phyloP scores from a whole-genome alignment of 768 basidiomycete genomes.

The Grammothele lineata region DNA sequence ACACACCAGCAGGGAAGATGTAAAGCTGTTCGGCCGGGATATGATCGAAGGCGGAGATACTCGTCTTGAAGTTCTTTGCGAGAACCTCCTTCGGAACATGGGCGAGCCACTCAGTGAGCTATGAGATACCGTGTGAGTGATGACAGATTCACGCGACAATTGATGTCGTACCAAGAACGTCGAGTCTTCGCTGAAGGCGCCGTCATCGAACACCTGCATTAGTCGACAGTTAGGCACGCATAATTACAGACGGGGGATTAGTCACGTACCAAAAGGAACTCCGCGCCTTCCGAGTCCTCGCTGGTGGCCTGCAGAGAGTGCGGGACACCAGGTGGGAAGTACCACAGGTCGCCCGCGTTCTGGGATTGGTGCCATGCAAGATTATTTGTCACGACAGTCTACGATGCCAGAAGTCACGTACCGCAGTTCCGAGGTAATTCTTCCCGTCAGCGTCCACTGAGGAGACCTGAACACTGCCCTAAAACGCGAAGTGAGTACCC shows the following conservation, averaged over 20 bases:
- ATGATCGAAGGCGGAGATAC: slow-evolving; percentile 45
- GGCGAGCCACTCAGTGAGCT: slow-evolving; percentile 61
- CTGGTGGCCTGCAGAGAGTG: slow-evolving; percentile 50
- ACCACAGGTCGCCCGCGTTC: slow-evolving; percentile 50
- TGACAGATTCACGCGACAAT: slow-evolving; percentile 7
- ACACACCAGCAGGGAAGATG: slow-evolving; percentile 44
- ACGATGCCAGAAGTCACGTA: background rate
- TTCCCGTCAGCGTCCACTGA: slow-evolving; percentile 46
- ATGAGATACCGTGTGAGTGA: slow-evolving; percentile 4
- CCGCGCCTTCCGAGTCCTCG: slow-evolving; percentile 38
- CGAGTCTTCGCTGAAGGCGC: slow-evolving; percentile 49
- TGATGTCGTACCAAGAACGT: slow-evolving; percentile 35
- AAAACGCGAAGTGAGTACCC: background rate
- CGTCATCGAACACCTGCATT: slow-evolving; percentile 38
- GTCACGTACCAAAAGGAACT: slow-evolving; percentile 47
- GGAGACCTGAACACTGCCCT: slow-evolving; percentile 36
- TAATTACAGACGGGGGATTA: background rate
- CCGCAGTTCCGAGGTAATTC: slow-evolving; percentile 46
- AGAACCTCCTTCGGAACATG: slow-evolving; percentile 57
- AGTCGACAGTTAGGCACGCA: slow-evolving; percentile 2
- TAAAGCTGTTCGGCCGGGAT: slow-evolving; percentile 53
- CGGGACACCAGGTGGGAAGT: slow-evolving; percentile 51
- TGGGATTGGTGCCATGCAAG: background rate
- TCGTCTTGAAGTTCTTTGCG: slow-evolving; percentile 59
- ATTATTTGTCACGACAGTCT: background rate